Conservation (phyloP, 2,329 filamentous ascomycete species). For the Canariomyces notabilis region DNA sequence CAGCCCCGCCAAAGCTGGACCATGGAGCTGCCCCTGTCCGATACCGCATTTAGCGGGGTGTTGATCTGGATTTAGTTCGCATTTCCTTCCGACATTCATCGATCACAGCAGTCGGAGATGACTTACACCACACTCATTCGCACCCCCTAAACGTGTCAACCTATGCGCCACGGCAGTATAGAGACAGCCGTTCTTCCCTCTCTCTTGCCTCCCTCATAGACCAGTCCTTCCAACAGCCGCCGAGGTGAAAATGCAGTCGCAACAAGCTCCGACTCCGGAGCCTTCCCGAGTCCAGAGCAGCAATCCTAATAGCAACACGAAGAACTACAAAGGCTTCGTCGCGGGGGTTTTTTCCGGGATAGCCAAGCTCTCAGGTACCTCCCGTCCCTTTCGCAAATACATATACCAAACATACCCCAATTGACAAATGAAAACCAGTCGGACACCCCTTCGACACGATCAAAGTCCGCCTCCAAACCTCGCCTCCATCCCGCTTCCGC, state of each 20-base stretch:
- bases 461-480: slow-evolving; percentile 93
- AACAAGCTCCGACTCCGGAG: slow-evolving; percentile 9
- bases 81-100: slow-evolving; percentile 3
- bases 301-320: slow-evolving; percentile 27
- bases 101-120: not conserved
- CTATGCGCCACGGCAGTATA: not conserved
- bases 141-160: not conserved
- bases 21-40: slow-evolving; percentile 7
- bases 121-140: not conserved
- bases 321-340: slow-evolving; percentile 91
- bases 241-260: slow-evolving; percentile 1
- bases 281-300: slow-evolving; percentile 5
- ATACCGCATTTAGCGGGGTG: slow-evolving; percentile 16
- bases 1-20: slow-evolving; percentile 12
- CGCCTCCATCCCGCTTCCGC: slow-evolving; percentile 67
- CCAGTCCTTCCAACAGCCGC: slow-evolving; percentile 13
- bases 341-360: slow-evolving; percentile 94
- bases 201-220: not conserved
- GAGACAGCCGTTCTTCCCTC: not conserved
- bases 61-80: not conserved
- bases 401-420: too few relatives aligned
- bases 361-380: slow-evolving; percentile 76
- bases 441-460: slow-evolving; percentile 87
- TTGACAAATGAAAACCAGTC: slow-evolving; percentile 36
- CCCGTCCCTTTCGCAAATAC: too few relatives aligned